Evolutionary conservation across 371 early-diverging fungal genomes (phyloP).

Genomic region (Lichtheimia corymbifera): DNA sequence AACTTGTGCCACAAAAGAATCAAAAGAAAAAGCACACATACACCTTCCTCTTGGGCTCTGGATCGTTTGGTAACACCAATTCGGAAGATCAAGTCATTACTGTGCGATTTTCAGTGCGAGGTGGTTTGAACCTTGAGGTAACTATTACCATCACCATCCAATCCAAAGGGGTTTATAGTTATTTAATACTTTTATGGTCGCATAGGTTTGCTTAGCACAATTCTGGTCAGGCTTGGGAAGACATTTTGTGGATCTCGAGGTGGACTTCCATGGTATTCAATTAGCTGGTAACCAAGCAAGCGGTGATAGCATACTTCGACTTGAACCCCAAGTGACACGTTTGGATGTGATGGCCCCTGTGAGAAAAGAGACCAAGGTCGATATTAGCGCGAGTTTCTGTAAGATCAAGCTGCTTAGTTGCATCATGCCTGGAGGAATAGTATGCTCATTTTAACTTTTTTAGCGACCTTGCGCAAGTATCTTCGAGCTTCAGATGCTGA

Average conservation of each 20-base stretch:
- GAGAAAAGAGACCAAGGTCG: slow-evolving; percentile 71
- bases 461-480: slow-evolving; percentile 64
- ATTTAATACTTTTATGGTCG: too few relatives aligned
- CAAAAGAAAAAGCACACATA: slow-evolving; percentile 65
- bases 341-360: slow-evolving; percentile 73
- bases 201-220: slow-evolving; percentile 69
- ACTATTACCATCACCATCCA: too few relatives aligned
- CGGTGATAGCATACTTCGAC: slow-evolving; percentile 46
- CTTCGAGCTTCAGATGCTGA: slow-evolving; percentile 68
- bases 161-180: too few relatives aligned
- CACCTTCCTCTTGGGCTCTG: slow-evolving; percentile 58
- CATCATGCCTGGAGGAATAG: background rate
- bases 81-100: slow-evolving; percentile 62
- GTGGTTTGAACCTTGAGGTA: slow-evolving; percentile 75
- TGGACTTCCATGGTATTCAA: slow-evolving; percentile 84
- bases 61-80: slow-evolving; percentile 61
- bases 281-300: slow-evolving; percentile 62
- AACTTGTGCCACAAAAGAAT: slow-evolving; percentile 75
- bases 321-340: slow-evolving; percentile 58
- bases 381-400: slow-evolving; percentile 55
- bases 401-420: slow-evolving; percentile 4
- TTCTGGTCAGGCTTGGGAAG: slow-evolving; percentile 84
- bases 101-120: slow-evolving; percentile 67
- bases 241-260: slow-evolving; percentile 67
- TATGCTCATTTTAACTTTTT: slow-evolving; percentile 1